Conservation (phyloP, 805 yeast species). For the Candida ponderosae region DNA sequence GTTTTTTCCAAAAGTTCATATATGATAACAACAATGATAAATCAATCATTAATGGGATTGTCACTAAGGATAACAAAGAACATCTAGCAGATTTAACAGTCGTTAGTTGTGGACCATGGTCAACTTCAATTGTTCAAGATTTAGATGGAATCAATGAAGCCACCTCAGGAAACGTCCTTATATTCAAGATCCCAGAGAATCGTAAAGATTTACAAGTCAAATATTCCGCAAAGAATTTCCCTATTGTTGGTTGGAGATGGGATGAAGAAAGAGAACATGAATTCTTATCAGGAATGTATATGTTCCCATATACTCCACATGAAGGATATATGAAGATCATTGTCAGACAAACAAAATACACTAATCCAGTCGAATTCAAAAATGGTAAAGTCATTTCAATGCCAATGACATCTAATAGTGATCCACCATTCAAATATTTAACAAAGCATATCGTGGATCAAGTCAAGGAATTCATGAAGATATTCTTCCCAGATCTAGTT, state of each 20-base stretch:
- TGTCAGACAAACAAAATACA: slow-evolving; percentile 27
- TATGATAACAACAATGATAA: slow-evolving; percentile 5
- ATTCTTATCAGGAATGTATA: slow-evolving; percentile 22
- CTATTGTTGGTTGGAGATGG: slow-evolving; percentile 26
- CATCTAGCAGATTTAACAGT: slow-evolving; percentile 14
- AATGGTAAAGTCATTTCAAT: background rate
- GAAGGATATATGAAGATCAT: slow-evolving; percentile 27
- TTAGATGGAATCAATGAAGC: slow-evolving; percentile 29
- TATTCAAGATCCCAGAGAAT: slow-evolving; percentile 27
- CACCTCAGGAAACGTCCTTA: slow-evolving; percentile 26
- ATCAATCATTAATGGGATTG: slow-evolving; percentile 10
- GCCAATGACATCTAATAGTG: slow-evolving; percentile 1
- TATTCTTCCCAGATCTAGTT: slow-evolving; percentile 12
- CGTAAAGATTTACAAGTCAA: slow-evolving; percentile 25
- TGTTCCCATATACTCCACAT: slow-evolving; percentile 24
- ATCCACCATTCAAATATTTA: slow-evolving; percentile 11
- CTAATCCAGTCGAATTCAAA: slow-evolving; percentile 18
- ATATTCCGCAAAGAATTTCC: slow-evolving; percentile 25
- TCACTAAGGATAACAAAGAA: slow-evolving; percentile 19
- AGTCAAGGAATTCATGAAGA: slow-evolving; percentile 7
- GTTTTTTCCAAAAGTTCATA: slow-evolving; percentile 19
- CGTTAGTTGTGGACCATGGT: slow-evolving; percentile 18
- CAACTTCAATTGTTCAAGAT: slow-evolving; percentile 12
- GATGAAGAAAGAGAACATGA: slow-evolving; percentile 24
- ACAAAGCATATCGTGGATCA: slow-evolving; percentile 21